Conservation (phyloP, 371 early-diverging fungal species). For the Mortierella sp. region DNA sequence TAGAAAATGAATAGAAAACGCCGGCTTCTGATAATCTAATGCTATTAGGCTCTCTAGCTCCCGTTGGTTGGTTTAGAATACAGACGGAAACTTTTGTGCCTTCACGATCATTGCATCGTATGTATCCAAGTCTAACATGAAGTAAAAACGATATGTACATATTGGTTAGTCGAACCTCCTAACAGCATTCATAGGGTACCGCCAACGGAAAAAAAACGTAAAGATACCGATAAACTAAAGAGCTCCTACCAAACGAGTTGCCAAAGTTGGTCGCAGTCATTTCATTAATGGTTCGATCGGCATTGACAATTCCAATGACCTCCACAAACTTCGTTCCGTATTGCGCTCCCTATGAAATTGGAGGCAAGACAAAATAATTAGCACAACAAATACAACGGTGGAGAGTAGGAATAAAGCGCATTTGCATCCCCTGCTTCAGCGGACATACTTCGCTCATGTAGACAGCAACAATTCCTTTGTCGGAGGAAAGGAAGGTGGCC, state of each 20-base stretch:
- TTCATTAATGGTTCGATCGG: slow-evolving; percentile 31
- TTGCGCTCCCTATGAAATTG: slow-evolving; percentile 21
- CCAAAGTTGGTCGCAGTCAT: slow-evolving; percentile 42
- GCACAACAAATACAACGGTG: neutral
- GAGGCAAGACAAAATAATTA: neutral
- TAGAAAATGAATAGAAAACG: neutral
- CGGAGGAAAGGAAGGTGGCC: slow-evolving; percentile 34
- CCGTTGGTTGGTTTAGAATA: slow-evolving; percentile 24
- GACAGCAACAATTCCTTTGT: slow-evolving; percentile 43
- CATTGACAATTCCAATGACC: slow-evolving; percentile 47
- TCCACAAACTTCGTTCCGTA: slow-evolving; percentile 43
- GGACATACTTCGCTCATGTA: slow-evolving; percentile 31
- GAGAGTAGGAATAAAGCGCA: neutral
- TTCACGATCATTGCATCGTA: slow-evolving; percentile 35
- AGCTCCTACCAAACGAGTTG: slow-evolving; percentile 38
- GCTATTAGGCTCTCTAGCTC: no score
- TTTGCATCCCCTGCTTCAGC: neutral
- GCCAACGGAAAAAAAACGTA: neutral
- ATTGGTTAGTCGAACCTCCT: neutral
- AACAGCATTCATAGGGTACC: neutral
- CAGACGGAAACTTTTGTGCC: slow-evolving; percentile 41
- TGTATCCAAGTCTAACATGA: slow-evolving; percentile 37
- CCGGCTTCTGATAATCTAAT: no score
- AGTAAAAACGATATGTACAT: neutral
- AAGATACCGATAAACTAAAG: neutral